These are phyloP conservation scores for Blastocystis sp. DNA, from an alignment of 352 stramenopile species.

Conservation along the genomic window DNA sequence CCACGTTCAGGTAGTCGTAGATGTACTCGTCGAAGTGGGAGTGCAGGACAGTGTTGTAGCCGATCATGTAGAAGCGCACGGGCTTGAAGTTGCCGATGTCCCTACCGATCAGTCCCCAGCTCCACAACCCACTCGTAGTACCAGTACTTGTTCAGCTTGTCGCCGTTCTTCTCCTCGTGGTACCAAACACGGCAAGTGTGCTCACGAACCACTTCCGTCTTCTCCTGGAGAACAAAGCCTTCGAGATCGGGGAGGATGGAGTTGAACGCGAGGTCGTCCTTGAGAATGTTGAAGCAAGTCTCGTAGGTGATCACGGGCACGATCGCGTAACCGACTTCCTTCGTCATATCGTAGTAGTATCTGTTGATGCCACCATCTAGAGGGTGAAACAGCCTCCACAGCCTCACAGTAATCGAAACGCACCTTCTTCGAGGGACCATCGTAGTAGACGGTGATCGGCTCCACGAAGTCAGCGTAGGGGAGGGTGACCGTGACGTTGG, in stretches of 20 bases:
- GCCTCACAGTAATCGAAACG: conserved; percentile 51
- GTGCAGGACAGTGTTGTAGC: conserved; percentile 84
- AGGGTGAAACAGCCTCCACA: conserved; percentile 72
- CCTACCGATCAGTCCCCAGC: not conserved
- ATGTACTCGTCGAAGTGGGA: conserved; percentile 88
- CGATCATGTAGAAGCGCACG: conserved; percentile 85
- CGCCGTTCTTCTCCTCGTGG: conserved; percentile 81
- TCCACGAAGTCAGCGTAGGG: conserved; percentile 86
- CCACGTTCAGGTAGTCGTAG: conserved; percentile 86
- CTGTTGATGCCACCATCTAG: conserved; percentile 73
- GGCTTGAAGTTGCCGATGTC: conserved; percentile 78
- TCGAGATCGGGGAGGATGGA: conserved; percentile 85
- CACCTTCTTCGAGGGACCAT: conserved; percentile 75
- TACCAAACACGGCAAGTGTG: conserved; percentile 84
- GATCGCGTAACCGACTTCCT: conserved; percentile 69
- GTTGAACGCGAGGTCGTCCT: conserved; percentile 80
- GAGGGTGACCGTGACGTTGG: conserved; percentile 85
- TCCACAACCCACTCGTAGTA: conserved; percentile 83
- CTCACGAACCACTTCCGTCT: conserved; percentile 81
- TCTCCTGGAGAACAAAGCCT: conserved; percentile 84
- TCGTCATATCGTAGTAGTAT: conserved; percentile 72
- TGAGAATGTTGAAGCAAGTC: conserved; percentile 85
- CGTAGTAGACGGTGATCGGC: conserved; percentile 87
- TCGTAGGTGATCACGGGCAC: conserved; percentile 79
- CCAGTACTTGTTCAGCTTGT: conserved; percentile 84